Base-by-base conservation (phyloP, 768 basidiomycete genomes). In the Mycena kentingensis region DNA sequence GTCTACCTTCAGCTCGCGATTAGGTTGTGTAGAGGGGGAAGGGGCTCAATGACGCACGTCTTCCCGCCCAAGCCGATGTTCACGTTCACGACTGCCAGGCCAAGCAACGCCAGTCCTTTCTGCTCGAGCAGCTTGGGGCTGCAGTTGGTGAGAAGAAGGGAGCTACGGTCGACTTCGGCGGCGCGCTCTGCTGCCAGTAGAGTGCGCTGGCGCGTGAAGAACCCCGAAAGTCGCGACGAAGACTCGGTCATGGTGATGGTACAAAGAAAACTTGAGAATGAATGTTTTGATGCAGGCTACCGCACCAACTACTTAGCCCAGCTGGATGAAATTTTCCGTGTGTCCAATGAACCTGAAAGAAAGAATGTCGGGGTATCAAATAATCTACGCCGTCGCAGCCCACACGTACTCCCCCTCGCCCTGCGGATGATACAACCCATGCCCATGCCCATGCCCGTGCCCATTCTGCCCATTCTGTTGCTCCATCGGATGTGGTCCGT, bases 41-140 rank as follows among this genome's bases (percentile, higher is more conserved):
- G 50, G 26, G 3, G n/a, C 26, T 27, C 29, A n/a, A 6, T 21
- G 13, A 52, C 70, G 65, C 67, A 96, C 93, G 85, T 94, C 74
- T 94, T 95, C 24, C 94, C 95, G 24, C 93, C 95, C 4, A 98
- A 78, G 3, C 95, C 96, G 16, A 97, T 79, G 45, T 80, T 84
- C n/a, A 93, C 76, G 22, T 79, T 77, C 1, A 81, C 77, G 2
- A 92, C 72, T 2, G 89, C 84, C 4, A 98, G 74, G 38, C 86
- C 86, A 25, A 80, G 80, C 1, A 97, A 67, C 0, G 91, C 86
- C 10, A 98, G 74, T 3, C 95, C 95, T 51, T 88, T 87, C 58
- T 89, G 85, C 67, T 96, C 93, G n/a, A 98, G 77, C 8, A 94
- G 74, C 58, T 85, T 90, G 1, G 87, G 86, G 2, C 87, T 81